Evolutionary conservation across 176 grass and related monocot species (phyloP).

Genomic region (Rhynchospora tenuis): DNA sequence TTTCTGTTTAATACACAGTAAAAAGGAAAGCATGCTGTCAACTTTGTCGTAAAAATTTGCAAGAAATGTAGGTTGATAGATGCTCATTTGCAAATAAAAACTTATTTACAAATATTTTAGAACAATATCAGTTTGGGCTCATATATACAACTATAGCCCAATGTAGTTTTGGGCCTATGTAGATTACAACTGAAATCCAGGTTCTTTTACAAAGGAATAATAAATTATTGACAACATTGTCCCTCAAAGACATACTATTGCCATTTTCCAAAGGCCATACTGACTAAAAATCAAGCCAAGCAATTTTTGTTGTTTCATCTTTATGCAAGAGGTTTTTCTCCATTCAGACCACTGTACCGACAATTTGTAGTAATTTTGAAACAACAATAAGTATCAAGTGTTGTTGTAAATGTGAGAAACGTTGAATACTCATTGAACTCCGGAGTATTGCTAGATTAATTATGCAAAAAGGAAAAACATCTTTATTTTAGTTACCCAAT

Average conservation of each 20-base stretch:
- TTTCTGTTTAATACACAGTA: slow-evolving; percentile 39
- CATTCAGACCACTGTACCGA: not conserved
- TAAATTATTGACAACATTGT: not conserved
- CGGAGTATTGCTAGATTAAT: not conserved
- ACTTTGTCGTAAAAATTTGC: not conserved
- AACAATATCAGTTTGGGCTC: not conserved
- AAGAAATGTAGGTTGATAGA: not conserved
- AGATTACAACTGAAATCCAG: not conserved
- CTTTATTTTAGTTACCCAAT: slow-evolving; percentile 55
- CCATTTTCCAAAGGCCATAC: not conserved
- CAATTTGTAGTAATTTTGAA: not conserved
- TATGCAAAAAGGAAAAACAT: not conserved
- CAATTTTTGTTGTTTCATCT: not conserved
- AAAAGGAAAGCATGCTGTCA: not conserved
- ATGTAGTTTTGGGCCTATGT: not conserved
- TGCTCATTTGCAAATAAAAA: not conserved
- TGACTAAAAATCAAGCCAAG: not conserved
- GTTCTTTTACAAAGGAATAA: not conserved
- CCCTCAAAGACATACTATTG: not conserved
- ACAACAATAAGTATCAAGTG: not conserved
- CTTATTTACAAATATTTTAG: not conserved
- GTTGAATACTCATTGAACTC: not conserved
- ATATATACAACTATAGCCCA: not conserved
- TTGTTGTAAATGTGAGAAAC: not conserved
- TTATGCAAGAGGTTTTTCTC: not conserved